Evolutionary conservation across 2,329 filamentous ascomycete species (phyloP), one percentile per base, ranked within the genome.

Genomic region (Fusarium sp.): DNA sequence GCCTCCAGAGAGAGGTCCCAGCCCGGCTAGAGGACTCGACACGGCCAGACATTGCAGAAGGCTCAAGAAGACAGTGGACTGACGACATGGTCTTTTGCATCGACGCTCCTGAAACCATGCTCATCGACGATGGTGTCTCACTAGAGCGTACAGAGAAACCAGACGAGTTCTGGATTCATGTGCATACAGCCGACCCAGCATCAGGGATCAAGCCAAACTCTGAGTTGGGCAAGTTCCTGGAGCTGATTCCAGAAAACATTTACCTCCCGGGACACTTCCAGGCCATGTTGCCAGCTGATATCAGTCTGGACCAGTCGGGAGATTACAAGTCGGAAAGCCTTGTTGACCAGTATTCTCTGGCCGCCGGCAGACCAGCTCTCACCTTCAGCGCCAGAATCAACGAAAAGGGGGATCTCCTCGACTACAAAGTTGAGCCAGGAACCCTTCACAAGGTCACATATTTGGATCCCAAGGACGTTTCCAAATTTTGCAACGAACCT

Each of bases 121-220:
- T 96, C 75, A 93, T 97, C 67, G 94, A 97, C 75, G 94, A 97
- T 79, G 94, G 92, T 2, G 83, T 97, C 10, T 96, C 94, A 1
- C 79, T 97, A 9, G 91, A 95, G 78, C 80, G 82, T 54, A 88
- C 91, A 1, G 82, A 85, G 5, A 84, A 81, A 20, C 70, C 86
- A 22, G 80, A 86, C 60, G 86, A 93, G 74, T 90, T 89, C 77
- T 97, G 94, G 94, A 85, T 96, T 33, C 93, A 95, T 78, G 83
- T 95, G 35, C 94, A 97, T 80, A 88, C 93, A 47, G 94, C 94
- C 16, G 94, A 97, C 78, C 94, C 94, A 10, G 92, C 92, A 3
- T 93, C 94, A 6, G 89, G 90, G 68, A 90, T 97, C 71, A 77
- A 84, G 22, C 89, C 90, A 20, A 85, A 89, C 25, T 90, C 91